A percentile compares a stretch with the other conserved stretches of the same genome.
Conservation (phyloP, 23 red algal species). For the Cyanidium caldarium region DNA sequence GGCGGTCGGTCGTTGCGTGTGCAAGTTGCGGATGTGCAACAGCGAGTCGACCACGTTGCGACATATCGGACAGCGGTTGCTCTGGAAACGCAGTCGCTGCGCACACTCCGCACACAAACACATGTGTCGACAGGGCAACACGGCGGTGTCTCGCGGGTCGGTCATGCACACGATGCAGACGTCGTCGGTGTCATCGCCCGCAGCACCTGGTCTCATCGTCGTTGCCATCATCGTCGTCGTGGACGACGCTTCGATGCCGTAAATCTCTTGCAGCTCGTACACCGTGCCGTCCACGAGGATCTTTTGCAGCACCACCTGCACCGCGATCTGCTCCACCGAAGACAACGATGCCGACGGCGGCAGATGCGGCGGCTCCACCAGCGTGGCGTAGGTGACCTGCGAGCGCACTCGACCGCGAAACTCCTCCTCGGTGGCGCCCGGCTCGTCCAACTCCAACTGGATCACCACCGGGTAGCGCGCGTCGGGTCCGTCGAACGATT, state of each 20-base stretch:
- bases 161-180: conserved; percentile 77
- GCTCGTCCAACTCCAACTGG: neutral
- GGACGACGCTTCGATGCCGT: conserved; percentile 45
- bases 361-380: neutral
- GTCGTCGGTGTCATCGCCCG: neutral
- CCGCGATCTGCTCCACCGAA: neutral
- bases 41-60: conserved; percentile 8
- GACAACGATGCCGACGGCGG: no score
- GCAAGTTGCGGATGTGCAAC: conserved; percentile 10
- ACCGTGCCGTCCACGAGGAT: conserved; percentile 35
- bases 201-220: neutral
- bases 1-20: no score
- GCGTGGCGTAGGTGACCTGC: conserved; percentile 55
- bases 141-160: conserved; percentile 35
- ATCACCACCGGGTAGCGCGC: conserved; percentile 45
- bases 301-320: conserved; percentile 34
- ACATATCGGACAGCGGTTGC: conserved; percentile 27
- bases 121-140: conserved; percentile 75
- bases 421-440: neutral
- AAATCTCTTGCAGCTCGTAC: conserved; percentile 52
- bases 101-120: conserved; percentile 82
- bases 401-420: neutral
- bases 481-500: neutral
- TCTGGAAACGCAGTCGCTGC: neutral
- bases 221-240: neutral